Evolutionary conservation across 2,329 filamentous ascomycete species (phyloP), one percentile per base, ranked within the genome.

Genomic region (Aspergillus piperis): DNA sequence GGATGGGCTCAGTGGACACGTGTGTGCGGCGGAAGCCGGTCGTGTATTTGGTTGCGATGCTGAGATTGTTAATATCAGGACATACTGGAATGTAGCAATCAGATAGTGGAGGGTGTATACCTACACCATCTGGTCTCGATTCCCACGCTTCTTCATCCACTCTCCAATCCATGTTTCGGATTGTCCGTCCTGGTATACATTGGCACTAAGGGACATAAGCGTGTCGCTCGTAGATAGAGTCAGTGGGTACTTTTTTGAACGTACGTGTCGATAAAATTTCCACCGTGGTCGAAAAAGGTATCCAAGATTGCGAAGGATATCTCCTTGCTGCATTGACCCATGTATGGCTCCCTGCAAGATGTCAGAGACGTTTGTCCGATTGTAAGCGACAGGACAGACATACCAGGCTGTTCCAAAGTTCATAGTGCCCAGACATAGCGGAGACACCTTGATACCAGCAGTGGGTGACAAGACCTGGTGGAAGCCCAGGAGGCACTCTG

Each of bases 381-480:
- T 19, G 11, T 19, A 10, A 6, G 8, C 11, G 4, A 8, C 5
- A 8, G 21, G 25, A 36, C n/a, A 3, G 13, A 39, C 60, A 7
- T 57, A 72, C 82, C 82, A 84, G 5, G 78, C 77, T 38, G 82
- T 76, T 15, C 82, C 83, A 64, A 85, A 83, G 68, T 81, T 84
- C 82, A 84, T 84, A 0, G 78, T 77, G 21, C 82, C 83, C 1
- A 85, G 74, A 57, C 82, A 84, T 68, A 85, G 70, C 36, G 83
- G 83, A 23, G 78, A 82, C 15, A 85, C 83, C 50, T 81, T 78
- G 13, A 85, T 76, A 17, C 78, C 81, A 0, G 82, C 83, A 0
- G 77, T 78, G 6, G 82, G 80, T 3, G 82, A 78, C 5, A 86
- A 77, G 15, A 84, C 73, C 19, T 82, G 78, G 68, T 85, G 82